Percentiles rank a stretch among this genome's conserved stretches.
Evolutionary conservation across 192 early-diverging fungal genomes (phyloP).

Genomic region (Powellomyces hirtus): DNA sequence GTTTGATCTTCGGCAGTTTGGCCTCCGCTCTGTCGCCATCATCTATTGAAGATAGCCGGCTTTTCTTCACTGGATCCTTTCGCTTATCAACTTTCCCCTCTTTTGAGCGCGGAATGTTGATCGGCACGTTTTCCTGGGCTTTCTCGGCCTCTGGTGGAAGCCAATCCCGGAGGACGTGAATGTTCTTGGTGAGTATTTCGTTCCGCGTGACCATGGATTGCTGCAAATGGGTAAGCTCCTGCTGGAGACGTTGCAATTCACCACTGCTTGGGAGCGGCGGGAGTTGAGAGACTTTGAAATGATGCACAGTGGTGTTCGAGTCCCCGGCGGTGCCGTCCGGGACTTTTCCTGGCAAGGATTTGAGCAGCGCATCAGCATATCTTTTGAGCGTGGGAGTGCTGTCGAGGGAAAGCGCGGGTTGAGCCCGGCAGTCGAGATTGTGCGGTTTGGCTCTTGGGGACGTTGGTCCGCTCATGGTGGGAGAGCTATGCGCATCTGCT

Average conservation of each 20-base stretch:
- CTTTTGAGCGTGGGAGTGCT: neutral
- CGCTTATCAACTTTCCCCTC: neutral
- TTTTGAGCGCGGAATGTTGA: neutral
- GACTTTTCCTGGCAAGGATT: neutral
- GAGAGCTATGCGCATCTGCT: no score
- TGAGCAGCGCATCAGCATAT: slow-evolving; percentile 1
- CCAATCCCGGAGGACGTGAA: neutral
- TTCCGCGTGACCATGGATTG: neutral
- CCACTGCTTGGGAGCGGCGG: slow-evolving; percentile 17
- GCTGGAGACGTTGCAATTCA: slow-evolving; percentile 9
- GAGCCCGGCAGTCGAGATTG: no score
- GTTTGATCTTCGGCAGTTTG: slow-evolving; percentile 5
- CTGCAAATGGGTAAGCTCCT: neutral
- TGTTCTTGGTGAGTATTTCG: neutral
- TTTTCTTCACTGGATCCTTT: neutral
- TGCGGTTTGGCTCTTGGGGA: neutral
- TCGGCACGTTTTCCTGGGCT: neutral
- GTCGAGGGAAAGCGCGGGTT: neutral
- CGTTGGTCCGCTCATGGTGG: no score
- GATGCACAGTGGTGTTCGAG: neutral
- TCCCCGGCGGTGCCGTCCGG: neutral
- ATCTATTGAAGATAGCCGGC: neutral
- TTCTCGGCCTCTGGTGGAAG: neutral
- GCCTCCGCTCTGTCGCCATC: neutral
- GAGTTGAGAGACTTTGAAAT: slow-evolving; percentile 5